Evolutionary conservation across 2,329 filamentous ascomycete species (phyloP), one percentile per base, ranked within the genome.

Genomic region (Orbilia javanica): DNA sequence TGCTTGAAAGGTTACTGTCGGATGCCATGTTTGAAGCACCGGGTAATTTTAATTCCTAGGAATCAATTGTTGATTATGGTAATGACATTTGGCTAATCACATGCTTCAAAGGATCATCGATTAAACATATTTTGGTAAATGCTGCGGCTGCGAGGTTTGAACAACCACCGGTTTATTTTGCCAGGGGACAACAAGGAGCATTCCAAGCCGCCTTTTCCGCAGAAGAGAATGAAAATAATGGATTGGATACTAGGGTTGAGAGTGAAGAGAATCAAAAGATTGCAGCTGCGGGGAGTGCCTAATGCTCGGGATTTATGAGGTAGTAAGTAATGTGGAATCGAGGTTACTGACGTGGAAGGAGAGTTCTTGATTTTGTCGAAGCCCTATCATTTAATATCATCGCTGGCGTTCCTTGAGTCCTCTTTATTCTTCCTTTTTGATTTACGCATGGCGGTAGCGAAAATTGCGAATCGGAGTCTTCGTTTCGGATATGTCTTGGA

Each of bases 1-100:
- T 94, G 82, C 90, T 95, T 87, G 93, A 95, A 83, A 88, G 90
- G 1, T 89, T 95, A 6, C 86, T 95, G 10, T 90, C 90, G 2
- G 92, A 94, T 83, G 90, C 92, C 34, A 94, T 94, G 88, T 95
- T 93, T 82, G 91, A 94, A 82, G 90, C 91, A 0, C 93, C 93
- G 13, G 84, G 84, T 53, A 82, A 65, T 4, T 11, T 34, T 11
- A 27, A 13, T 5, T 20, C 15, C 34, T 10, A 13, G 18, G 34
- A 29, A 11, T 27, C 10, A n/a, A 39, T 34, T n/a, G 18, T 22
- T 11, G n/a, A 18, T 18, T 3, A 11, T 3, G 31, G 6, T 18
- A 18, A 15, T 44, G 36, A 22, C 13, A 42, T 25, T 25, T 13
- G 7, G 15, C 42, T 69, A 66, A 18, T 57, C 39, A 7, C 15